Conservation (phyloP, 1,284 basidiomycete genomes). For the Cutaneotrichosporon arboriforme region DNA sequence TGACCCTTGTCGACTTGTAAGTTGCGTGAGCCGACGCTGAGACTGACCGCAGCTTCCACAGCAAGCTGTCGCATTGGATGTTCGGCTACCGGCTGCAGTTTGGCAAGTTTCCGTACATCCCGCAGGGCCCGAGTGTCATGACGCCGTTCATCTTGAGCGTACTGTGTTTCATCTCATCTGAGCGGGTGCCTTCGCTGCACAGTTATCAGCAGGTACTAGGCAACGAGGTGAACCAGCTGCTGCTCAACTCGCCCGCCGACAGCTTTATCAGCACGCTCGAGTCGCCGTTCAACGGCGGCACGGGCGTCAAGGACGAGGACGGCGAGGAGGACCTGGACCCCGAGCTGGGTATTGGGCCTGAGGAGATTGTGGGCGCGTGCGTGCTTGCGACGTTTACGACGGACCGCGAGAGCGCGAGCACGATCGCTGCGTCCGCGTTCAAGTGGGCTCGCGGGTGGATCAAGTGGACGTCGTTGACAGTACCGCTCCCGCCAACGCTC, state of each 20-base stretch:
- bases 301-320: slow-evolving; percentile 17
- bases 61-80: slow-evolving; percentile 28
- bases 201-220: slow-evolving; percentile 22
- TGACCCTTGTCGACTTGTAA: slow-evolving; percentile 35
- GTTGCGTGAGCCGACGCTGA: slow-evolving; percentile 7
- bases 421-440: slow-evolving; percentile 36
- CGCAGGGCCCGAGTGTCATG: slow-evolving; percentile 31
- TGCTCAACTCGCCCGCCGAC: slow-evolving; percentile 36
- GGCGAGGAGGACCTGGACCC: slow-evolving; percentile 30
- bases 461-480: slow-evolving; percentile 22
- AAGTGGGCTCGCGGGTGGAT: slow-evolving; percentile 44
- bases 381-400: slow-evolving; percentile 36
- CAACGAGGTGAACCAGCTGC: slow-evolving; percentile 27
- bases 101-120: slow-evolving; percentile 38
- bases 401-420: slow-evolving; percentile 26
- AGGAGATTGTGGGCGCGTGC: slow-evolving; percentile 43
- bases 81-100: slow-evolving; percentile 40
- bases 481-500: slow-evolving; percentile 22
- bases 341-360: slow-evolving; percentile 44
- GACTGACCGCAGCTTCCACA: slow-evolving; percentile 30
- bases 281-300: slow-evolving; percentile 12
- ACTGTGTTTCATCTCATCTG: slow-evolving; percentile 36
- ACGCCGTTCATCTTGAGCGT: slow-evolving; percentile 43
- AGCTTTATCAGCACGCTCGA: slow-evolving; percentile 20
- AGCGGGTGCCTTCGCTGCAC: slow-evolving; percentile 27